Conservation (phyloP, 23 red algal species). For the Gracilariopsis chorda region DNA sequence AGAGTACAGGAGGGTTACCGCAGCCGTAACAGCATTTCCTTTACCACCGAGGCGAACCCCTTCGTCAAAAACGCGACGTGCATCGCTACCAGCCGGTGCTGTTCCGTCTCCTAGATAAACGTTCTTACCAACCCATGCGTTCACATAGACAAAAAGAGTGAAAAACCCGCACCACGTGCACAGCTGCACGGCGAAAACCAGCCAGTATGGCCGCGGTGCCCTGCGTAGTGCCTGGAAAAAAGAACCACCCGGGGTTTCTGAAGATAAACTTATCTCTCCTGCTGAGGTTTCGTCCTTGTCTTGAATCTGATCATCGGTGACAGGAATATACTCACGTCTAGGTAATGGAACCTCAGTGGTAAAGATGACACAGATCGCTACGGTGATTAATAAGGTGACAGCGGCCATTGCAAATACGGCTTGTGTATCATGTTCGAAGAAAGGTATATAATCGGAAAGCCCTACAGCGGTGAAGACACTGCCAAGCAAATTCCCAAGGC, state of each 20-base stretch:
- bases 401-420: conserved; percentile 71
- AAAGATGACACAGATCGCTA: conserved; percentile 26
- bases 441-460: background rate
- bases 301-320: background rate
- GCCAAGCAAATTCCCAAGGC: conserved; percentile 85
- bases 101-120: conserved; percentile 70
- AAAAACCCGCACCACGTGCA: conserved; percentile 97
- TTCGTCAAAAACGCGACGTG: conserved; percentile 56
- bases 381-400: conserved; percentile 35
- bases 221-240: background rate
- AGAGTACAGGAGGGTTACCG: conserved; percentile 77
- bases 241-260: background rate
- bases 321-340: background rate
- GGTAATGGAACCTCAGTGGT: conserved; percentile 50
- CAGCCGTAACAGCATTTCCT: conserved; percentile 65
- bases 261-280: background rate
- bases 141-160: conserved; percentile 84
- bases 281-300: background rate
- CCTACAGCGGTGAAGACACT: conserved; percentile 12
- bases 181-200: conserved; percentile 76
- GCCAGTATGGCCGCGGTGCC: conserved; percentile 81
- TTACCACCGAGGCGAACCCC: conserved; percentile 84
- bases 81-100: conserved; percentile 23
- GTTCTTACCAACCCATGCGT: conserved; percentile 89
- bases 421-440: conserved; percentile 59